Evolutionary conservation across 768 basidiomycete species (phyloP), one percentile per base, ranked within the genome.

Genomic region (Rhizopogon rudus): DNA sequence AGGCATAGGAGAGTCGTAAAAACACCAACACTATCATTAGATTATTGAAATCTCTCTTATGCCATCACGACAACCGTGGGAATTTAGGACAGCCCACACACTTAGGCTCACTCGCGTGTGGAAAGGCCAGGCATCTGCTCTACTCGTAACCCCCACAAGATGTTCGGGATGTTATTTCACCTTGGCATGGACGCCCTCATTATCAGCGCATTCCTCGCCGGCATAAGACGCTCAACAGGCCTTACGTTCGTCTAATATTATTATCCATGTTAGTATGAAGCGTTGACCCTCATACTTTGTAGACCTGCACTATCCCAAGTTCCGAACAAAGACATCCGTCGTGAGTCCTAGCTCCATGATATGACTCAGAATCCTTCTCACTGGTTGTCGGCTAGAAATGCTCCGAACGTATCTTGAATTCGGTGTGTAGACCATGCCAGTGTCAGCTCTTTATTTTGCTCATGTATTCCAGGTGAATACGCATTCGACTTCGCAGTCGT

Each of bases 401-500:
- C 67, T 94, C 17, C 77, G 80, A 41, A 81, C 86, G 9, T 94
- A 93, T 74, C 81, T 94, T 31, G 92, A 93, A 73, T 67, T 85
- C 28, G 91, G 90, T 88, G 57, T 54, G 82, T 71, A 50, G n/a
- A 42, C 9, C 25, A 25, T 39, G 7, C 16, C 20, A 22, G 3
- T 22, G 3, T 10, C 28, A 17, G 37, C 44, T 44, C n/a, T 42
- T 17, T 12, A 40, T 20, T 4, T 9, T 5, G 10, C 37, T 44
- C 35, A 17, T 37, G 25, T n/a, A 22, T 49, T 40, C 44, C 61
- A 91, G 90, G 91, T 45, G 91, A 94, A 73, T 93, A 93, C 63
- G 73, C 78, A 4, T 93, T 91, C 63, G 92, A 94, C 72, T 91
- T 94, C 64, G 87, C 88, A 10, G 81, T 93, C 8, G 92, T 94